phyloP scores from a whole-genome alignment of 164 flowering plant genomes.

The Warburgia ugandensis region DNA sequence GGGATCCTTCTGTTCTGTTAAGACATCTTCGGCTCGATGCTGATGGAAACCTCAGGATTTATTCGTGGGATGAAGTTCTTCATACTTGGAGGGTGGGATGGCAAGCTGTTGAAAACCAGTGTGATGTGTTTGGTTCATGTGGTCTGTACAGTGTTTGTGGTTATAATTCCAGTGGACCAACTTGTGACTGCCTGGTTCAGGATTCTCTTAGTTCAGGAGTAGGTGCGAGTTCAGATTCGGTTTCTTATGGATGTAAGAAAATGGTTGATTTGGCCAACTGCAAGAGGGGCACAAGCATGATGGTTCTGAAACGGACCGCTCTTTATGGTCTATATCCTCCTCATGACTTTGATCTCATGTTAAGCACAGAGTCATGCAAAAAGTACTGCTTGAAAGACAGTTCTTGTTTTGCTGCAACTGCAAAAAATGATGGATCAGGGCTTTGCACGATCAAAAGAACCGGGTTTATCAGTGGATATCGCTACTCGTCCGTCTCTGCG shows the following conservation, averaged over 20 bases:
- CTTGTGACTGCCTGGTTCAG: constrained; percentile 34
- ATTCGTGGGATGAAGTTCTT: constrained; percentile 35
- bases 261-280: constrained; percentile 48
- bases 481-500: constrained; percentile 25
- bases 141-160: constrained; percentile 44
- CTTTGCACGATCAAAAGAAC: constrained; percentile 43
- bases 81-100: constrained; percentile 41
- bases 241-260: constrained; percentile 30
- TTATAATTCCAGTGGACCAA: constrained; percentile 32
- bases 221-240: constrained; percentile 14
- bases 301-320: constrained; percentile 32
- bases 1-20: constrained; percentile 28
- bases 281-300: constrained; percentile 35
- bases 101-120: constrained; percentile 51
- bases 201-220: constrained; percentile 20
- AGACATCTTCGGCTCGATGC: constrained; percentile 43
- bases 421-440: constrained; percentile 55
- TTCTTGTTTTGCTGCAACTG: constrained; percentile 40
- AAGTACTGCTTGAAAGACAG: constrained; percentile 34
- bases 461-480: constrained; percentile 39
- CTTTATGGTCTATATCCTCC: constrained; percentile 56
- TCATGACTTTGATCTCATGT: constrained; percentile 33
- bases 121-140: constrained; percentile 48
- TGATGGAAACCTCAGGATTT: constrained; percentile 55
- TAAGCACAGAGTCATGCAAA: constrained; percentile 35